phyloP scores from a whole-genome alignment of 768 basidiomycete genomes.

The Amanita pseudoporphyria region DNA sequence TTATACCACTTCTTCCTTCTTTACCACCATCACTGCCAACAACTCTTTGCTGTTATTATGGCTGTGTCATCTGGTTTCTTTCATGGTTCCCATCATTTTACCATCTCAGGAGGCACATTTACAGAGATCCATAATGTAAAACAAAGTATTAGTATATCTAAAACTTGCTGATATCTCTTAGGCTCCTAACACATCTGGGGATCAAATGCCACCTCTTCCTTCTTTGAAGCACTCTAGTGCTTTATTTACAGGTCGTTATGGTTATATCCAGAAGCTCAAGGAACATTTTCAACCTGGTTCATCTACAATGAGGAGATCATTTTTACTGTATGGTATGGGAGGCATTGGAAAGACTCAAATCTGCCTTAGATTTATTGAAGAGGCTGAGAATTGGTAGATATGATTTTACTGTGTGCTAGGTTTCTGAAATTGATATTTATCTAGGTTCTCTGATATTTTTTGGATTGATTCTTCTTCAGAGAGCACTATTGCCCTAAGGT shows the following conservation, averaged over 20 bases:
- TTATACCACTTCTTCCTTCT: background rate
- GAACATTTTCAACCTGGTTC: conserved; percentile 5
- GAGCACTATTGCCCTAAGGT: conserved; percentile 9
- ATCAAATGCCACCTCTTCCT: background rate
- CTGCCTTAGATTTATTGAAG: conserved; percentile 12
- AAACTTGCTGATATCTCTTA: background rate
- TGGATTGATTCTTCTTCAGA: conserved; percentile 14
- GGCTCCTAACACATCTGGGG: background rate
- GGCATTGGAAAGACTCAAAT: too few species aligned
- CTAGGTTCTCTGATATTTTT: conserved; percentile 13
- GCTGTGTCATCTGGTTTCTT: background rate
- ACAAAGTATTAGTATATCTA: background rate
- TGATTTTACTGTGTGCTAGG: background rate
- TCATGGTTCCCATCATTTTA: background rate
- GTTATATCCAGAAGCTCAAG: conserved; percentile 7
- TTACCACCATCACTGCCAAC: background rate
- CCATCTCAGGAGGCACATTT: background rate
- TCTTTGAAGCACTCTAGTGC: conserved; percentile 4
- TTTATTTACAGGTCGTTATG: conserved; percentile 11
- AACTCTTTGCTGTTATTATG: background rate
- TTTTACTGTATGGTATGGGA: conserved; percentile 15
- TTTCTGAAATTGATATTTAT: background rate
- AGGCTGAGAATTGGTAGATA: conserved; percentile 6
- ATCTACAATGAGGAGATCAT: background rate
- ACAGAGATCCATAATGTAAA: background rate